Percentiles rank a stretch among this genome's conserved stretches.
These are phyloP conservation scores for Tarenaya hassleriana DNA, from an alignment of 345 rosid genomes.

Conservation along the genomic window DNA sequence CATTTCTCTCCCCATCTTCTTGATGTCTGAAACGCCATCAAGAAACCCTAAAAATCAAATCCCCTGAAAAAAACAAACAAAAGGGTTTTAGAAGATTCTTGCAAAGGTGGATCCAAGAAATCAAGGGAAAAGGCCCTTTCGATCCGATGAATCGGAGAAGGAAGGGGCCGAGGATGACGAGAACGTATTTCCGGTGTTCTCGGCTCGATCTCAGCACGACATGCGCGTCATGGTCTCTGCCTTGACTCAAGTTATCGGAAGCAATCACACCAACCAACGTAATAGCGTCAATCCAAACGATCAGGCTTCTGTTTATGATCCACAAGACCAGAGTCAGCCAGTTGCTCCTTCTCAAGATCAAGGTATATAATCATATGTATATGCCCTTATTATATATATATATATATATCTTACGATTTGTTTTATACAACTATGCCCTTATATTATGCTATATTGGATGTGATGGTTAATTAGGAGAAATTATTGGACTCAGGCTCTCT, in stretches of 20 bases:
- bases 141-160: conserved; percentile 38
- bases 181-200: conserved; percentile 43
- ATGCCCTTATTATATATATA: conserved; percentile 3
- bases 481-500: neutral
- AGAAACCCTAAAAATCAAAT: conserved; percentile 10
- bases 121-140: conserved; percentile 47
- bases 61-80: neutral
- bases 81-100: neutral
- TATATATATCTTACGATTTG: neutral
- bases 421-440: neutral
- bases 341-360: conserved; percentile 28
- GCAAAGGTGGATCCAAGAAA: conserved; percentile 31
- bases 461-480: neutral
- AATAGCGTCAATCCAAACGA: conserved; percentile 10
- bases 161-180: conserved; percentile 42
- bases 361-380: conserved; percentile 16
- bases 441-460: neutral
- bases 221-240: conserved; percentile 65
- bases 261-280: conserved; percentile 10
- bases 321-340: conserved; percentile 21
- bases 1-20: conserved; percentile 11
- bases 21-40: conserved; percentile 5
- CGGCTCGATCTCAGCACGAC: conserved; percentile 68
- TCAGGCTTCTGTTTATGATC: conserved; percentile 23
- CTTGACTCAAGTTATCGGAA: conserved; percentile 60